Evolutionary conservation across 2,329 filamentous ascomycete genomes (phyloP).

Genomic region (Calycina herbarum): DNA sequence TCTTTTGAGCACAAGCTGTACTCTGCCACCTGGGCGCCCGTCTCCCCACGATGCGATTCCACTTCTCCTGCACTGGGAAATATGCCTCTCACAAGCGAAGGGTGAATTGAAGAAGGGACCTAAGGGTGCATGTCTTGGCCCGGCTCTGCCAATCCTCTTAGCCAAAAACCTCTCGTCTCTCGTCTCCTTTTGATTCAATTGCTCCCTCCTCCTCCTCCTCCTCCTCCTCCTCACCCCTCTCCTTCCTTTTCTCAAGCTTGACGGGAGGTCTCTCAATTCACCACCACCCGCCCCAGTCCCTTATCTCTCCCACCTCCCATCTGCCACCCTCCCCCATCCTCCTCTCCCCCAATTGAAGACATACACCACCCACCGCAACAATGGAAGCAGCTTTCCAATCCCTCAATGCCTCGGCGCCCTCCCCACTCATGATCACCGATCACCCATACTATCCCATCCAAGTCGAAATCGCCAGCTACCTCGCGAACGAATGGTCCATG

Average conservation of each 20-base stretch:
- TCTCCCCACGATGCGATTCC: not conserved
- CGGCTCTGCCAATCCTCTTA: not conserved
- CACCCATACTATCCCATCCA: constrained; percentile 74
- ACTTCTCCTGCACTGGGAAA: not conserved
- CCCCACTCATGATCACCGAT: constrained; percentile 26
- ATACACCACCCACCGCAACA: not conserved
- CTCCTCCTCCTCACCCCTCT: not conserved
- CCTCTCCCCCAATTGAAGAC: not conserved
- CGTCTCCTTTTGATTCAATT: not conserved
- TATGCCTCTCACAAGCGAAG: not conserved
- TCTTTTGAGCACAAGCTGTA: not conserved
- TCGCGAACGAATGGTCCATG: constrained; percentile 64
- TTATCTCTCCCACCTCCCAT: not conserved
- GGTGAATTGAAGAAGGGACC: not conserved
- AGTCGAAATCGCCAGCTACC: constrained; percentile 60
- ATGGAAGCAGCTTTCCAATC: constrained; percentile 26
- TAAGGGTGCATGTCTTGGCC: not conserved
- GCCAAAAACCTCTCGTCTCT: not conserved
- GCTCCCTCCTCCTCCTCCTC: not conserved
- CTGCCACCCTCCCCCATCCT: not conserved
- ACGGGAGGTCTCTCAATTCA: constrained; percentile 4
- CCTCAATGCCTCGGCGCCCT: constrained; percentile 24
- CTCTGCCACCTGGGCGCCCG: not conserved
- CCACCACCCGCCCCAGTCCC: not conserved
- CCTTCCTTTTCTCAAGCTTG: not conserved